Percentiles rank a stretch among this genome's conserved stretches.
These are phyloP conservation scores for Neurospora pannonica DNA, from an alignment of 495 filamentous ascomycete genomes.

Conservation along the genomic window DNA sequence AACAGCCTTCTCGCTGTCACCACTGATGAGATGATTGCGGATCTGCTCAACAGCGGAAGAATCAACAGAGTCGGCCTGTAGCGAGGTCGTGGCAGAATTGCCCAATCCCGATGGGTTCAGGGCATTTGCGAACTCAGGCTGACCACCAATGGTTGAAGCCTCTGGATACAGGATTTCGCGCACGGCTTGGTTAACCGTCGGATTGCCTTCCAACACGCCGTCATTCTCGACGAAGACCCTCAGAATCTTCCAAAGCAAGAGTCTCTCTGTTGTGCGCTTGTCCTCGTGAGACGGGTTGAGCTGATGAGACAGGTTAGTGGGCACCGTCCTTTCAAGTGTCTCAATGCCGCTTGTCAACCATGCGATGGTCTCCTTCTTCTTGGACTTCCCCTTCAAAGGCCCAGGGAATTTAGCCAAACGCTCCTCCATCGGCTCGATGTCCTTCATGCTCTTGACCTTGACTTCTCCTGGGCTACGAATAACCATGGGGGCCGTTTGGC, in stretches of 20 bases:
- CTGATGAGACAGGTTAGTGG: slow-evolving; percentile 38
- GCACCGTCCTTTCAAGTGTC: slow-evolving; percentile 53
- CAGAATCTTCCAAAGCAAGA: slow-evolving; percentile 82
- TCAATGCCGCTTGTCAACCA: slow-evolving; percentile 76
- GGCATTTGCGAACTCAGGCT: slow-evolving; percentile 26
- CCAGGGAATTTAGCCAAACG: slow-evolving; percentile 76
- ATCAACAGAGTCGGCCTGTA: slow-evolving; percentile 54
- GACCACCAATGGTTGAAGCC: slow-evolving; percentile 13
- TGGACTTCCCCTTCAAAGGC: slow-evolving; percentile 75
- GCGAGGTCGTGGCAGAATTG: slow-evolving; percentile 12
- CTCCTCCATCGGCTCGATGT: slow-evolving; percentile 59
- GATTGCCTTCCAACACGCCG: slow-evolving; percentile 66
- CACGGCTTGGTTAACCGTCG: slow-evolving; percentile 62
- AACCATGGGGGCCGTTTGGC: slow-evolving; percentile 61
- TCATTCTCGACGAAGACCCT: slow-evolving; percentile 76
- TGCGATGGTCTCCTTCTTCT: slow-evolving; percentile 83
- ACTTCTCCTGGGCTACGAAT: slow-evolving; percentile 80
- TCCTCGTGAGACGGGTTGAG: slow-evolving; percentile 35
- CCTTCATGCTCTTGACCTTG: slow-evolving; percentile 59
- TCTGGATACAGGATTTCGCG: slow-evolving; percentile 63
- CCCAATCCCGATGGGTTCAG: slow-evolving; percentile 14
- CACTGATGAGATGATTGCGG: slow-evolving; percentile 59
- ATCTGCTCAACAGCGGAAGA: slow-evolving; percentile 57
- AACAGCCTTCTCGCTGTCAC: slow-evolving; percentile 83
- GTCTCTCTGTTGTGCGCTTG: slow-evolving; percentile 70